These are phyloP conservation scores for Coniochaeta pulveracea DNA, from an alignment of 2,329 filamentous ascomycete species.

Conservation along the genomic window DNA sequence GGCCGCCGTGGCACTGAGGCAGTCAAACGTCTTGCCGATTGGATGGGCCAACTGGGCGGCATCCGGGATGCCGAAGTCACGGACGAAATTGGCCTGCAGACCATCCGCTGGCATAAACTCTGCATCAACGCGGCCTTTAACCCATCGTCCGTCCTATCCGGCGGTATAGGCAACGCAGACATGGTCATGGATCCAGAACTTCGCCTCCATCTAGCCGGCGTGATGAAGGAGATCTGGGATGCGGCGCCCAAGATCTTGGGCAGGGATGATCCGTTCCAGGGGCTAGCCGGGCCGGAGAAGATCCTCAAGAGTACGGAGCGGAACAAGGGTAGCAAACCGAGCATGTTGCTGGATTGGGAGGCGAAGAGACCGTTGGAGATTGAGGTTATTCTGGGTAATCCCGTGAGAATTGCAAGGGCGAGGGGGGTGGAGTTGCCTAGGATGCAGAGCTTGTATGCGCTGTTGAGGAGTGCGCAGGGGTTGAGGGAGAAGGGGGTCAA, in stretches of 20 bases:
- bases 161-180: conserved; percentile 51
- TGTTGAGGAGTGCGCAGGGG: conserved; percentile 50
- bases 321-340: conserved; percentile 52
- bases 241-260: conserved; percentile 54
- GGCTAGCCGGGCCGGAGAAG: conserved; percentile 48
- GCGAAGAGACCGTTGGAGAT: conserved; percentile 54
- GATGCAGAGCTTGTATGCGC: conserved; percentile 55
- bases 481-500: conserved; percentile 27
- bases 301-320: conserved; percentile 52
- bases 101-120: conserved; percentile 65
- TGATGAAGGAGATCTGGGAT: conserved; percentile 60
- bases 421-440: conserved; percentile 54
- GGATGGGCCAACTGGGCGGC: conserved; percentile 43
- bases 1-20: conserved; percentile 23
- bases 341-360: conserved; percentile 64
- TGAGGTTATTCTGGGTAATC: conserved; percentile 63
- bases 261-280: conserved; percentile 40
- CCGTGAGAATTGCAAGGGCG: conserved; percentile 51
- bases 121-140: conserved; percentile 70
- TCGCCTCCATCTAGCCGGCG: conserved; percentile 45
- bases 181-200: conserved; percentile 56
- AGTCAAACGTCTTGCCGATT: conserved; percentile 38
- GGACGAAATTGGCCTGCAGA: conserved; percentile 54
- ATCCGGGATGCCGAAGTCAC: conserved; percentile 56
- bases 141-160: conserved; percentile 56